Evolutionary conservation across 129 eudicot genomes (phyloP).

Genomic region (Escallonia herrerae): DNA sequence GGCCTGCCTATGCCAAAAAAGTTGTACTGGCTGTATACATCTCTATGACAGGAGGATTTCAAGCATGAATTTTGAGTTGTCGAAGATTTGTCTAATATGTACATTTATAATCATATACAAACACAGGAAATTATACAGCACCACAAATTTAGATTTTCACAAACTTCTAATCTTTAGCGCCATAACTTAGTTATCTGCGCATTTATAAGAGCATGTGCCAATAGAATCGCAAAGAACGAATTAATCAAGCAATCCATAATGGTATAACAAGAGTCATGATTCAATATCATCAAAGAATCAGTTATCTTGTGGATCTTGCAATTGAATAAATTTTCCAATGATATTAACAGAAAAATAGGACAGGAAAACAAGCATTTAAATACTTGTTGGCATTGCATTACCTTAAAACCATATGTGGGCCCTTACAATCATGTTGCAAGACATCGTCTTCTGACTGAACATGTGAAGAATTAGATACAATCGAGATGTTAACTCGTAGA

Average conservation of each 20-base stretch:
- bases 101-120: no score
- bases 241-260: background rate
- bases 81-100: no score
- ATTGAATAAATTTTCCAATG: background rate
- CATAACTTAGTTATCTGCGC: no score
- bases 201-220: background rate
- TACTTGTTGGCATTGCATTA: conserved; percentile 14
- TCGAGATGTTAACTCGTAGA: conserved; percentile 26
- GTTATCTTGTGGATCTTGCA: conserved; percentile 8
- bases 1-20: no score
- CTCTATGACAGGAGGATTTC: no score
- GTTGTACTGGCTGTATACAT: no score
- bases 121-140: no score
- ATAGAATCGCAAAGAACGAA: background rate
- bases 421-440: conserved; percentile 26
- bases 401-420: conserved; percentile 48
- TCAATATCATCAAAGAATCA: background rate
- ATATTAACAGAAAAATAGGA: background rate
- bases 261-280: no score
- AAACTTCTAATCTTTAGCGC: no score
- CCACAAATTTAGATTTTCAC: no score
- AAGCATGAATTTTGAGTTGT: no score
- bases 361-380: background rate
- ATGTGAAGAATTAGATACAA: conserved; percentile 28
- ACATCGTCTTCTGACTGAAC: conserved; percentile 8